Evolutionary conservation across 306 rosid species (phyloP).

Genomic region (Lathyrus tuberosus): DNA sequence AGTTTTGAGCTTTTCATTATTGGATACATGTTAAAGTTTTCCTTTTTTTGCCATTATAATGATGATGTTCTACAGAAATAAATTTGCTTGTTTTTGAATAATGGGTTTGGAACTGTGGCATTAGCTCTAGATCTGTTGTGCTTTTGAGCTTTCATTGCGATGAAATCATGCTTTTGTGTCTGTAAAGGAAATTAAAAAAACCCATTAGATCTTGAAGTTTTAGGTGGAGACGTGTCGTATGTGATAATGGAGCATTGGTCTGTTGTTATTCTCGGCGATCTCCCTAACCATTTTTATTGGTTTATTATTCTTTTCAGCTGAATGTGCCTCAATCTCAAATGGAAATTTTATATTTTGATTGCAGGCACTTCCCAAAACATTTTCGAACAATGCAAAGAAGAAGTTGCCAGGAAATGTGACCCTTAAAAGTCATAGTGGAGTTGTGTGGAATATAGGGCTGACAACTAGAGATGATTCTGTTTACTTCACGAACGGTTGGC

Average conservation of each 20-base stretch:
- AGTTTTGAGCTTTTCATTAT: slow-evolving; percentile 11
- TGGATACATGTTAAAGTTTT: neutral
- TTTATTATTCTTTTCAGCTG: neutral
- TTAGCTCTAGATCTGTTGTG: neutral
- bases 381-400: slow-evolving; percentile 50
- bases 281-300: too few relatives aligned
- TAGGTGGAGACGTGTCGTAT: too few relatives aligned
- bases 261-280: too few relatives aligned
- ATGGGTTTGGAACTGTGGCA: neutral
- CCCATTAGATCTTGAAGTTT: neutral
- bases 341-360: slow-evolving; percentile 19
- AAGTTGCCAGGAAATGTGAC: slow-evolving; percentile 57
- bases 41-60: neutral
- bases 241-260: too few relatives aligned
- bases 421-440: slow-evolving; percentile 69
- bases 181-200: neutral
- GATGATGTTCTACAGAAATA: neutral
- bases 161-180: neutral
- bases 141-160: neutral
- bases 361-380: slow-evolving; percentile 69
- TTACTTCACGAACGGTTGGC: slow-evolving; percentile 65
- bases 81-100: slow-evolving; percentile 4
- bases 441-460: slow-evolving; percentile 61
- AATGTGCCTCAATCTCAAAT: neutral
- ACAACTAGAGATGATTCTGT: slow-evolving; percentile 41